These are phyloP conservation scores for Amanita subjunquillea DNA, from an alignment of 768 basidiomycete species.

Conservation along the genomic window DNA sequence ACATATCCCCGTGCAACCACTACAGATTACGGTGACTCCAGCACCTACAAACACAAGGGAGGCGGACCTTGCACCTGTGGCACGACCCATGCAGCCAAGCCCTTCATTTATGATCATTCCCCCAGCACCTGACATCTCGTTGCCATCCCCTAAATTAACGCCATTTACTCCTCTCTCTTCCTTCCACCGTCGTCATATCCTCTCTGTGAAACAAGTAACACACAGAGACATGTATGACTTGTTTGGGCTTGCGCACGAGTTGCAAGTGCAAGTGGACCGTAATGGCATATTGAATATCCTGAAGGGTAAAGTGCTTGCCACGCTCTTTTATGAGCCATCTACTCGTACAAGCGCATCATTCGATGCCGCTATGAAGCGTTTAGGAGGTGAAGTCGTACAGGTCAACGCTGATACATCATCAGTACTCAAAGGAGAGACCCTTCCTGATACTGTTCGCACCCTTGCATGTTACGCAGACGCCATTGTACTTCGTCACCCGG, in stretches of 20 bases:
- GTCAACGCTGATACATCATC: constrained; percentile 76
- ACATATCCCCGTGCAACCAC: constrained; percentile 17
- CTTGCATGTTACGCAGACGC: constrained; percentile 94
- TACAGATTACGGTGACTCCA: background rate
- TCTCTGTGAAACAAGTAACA: constrained; percentile 89
- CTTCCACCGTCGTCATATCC: constrained; percentile 89
- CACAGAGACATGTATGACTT: constrained; percentile 86
- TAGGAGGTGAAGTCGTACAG: constrained; percentile 91
- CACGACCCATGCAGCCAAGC: background rate
- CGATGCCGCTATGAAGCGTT: constrained; percentile 97
- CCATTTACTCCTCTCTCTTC: constrained; percentile 54
- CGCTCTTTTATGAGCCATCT: constrained; percentile 93
- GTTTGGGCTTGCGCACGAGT: constrained; percentile 91
- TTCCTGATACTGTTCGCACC: constrained; percentile 90
- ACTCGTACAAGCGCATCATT: constrained; percentile 95
- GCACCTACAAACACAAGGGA: constrained; percentile 6
- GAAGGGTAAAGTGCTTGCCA: constrained; percentile 85
- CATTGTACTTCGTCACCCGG: constrained; percentile 90
- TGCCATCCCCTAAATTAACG: constrained; percentile 32
- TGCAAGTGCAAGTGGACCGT: constrained; percentile 93
- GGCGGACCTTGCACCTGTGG: background rate
- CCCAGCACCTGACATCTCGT: constrained; percentile 21
- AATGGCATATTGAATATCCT: constrained; percentile 82
- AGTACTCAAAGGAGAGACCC: constrained; percentile 85
- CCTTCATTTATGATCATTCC: background rate